phyloP scores from a whole-genome alignment of 768 basidiomycete genomes.

The Suillus subaureus region DNA sequence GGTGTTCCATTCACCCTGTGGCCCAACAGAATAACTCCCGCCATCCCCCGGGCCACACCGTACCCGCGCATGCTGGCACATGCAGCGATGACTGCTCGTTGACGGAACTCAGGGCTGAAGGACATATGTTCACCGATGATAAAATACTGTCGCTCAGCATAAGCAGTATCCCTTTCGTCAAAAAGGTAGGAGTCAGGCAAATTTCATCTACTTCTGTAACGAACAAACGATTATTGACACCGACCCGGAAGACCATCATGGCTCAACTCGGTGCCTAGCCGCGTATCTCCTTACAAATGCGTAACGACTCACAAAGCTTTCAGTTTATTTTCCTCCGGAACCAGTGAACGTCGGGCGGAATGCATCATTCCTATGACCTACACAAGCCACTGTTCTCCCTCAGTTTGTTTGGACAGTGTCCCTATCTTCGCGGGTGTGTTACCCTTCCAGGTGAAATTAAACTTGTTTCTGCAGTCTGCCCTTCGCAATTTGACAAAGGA shows the following conservation, averaged over 20 bases:
- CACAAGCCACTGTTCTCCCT: no score
- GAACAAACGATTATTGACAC: neutral
- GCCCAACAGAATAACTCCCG: neutral
- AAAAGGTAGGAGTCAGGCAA: neutral
- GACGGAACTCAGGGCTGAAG: neutral
- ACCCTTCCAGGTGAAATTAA: no score
- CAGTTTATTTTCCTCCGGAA: no score
- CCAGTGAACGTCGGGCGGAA: no score
- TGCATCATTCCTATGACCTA: no score
- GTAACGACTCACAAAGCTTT: no score
- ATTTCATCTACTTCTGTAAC: neutral
- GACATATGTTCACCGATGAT: neutral
- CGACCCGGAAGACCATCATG: neutral
- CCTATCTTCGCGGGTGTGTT: no score
- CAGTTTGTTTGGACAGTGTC: no score
- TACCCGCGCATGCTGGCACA: neutral
- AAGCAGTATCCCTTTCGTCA: neutral
- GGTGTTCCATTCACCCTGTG: neutral
- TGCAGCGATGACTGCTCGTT: neutral
- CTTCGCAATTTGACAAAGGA: neutral
- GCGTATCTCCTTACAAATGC: no score
- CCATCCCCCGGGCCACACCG: neutral
- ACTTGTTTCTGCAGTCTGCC: no score
- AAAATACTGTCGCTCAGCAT: neutral
- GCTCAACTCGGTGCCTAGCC: no score